Percentiles rank a stretch among this genome's conserved stretches.
These are phyloP conservation scores for Stereocaulon alpinum DNA, from an alignment of 495 filamentous ascomycete species.

Conservation along the genomic window DNA sequence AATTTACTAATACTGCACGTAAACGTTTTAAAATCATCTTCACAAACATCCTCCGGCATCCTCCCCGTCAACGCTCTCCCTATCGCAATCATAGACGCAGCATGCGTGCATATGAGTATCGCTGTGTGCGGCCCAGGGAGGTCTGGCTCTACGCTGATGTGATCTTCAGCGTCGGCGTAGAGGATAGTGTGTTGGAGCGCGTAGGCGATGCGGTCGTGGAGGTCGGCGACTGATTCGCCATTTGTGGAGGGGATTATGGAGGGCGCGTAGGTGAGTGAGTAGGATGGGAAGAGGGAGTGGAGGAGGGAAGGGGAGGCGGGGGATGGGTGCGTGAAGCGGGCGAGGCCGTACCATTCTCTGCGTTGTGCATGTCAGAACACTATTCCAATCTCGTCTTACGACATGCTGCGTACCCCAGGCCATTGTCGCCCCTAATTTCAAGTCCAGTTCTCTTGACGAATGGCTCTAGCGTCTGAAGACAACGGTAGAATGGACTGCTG, in stretches of 20 bases:
- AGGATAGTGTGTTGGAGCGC: conserved; percentile 60
- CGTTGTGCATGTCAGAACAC: too few relatives aligned
- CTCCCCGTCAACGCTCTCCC: conserved; percentile 67
- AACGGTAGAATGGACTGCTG: conserved; percentile 82
- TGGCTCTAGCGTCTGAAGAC: conserved; percentile 66
- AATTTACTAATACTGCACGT: conserved; percentile 72
- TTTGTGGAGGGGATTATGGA: conserved; percentile 51
- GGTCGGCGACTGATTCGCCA: conserved; percentile 66
- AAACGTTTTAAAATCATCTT: conserved; percentile 77
- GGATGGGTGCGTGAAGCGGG: conserved; percentile 71
- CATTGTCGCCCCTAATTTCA: conserved; percentile 59
- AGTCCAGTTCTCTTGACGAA: conserved; percentile 45
- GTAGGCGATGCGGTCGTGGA: conserved; percentile 71
- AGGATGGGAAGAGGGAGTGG: conserved; percentile 50
- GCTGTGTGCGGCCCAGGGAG: conserved; percentile 24
- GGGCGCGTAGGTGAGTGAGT: conserved; percentile 45
- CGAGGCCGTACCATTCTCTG: conserved; percentile 90
- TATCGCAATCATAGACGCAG: conserved; percentile 74
- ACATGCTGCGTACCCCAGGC: conserved; percentile 44
- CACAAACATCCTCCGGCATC: conserved; percentile 56
- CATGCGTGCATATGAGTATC: conserved; percentile 81
- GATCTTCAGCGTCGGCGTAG: conserved; percentile 51
- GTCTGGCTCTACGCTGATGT: not conserved
- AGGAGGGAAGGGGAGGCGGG: conserved; percentile 54
- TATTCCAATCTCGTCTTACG: not conserved